Percentiles rank a stretch among this genome's conserved stretches.
Conservation (phyloP, 2,329 filamentous ascomycete species). For the Helotiales sp. region DNA sequence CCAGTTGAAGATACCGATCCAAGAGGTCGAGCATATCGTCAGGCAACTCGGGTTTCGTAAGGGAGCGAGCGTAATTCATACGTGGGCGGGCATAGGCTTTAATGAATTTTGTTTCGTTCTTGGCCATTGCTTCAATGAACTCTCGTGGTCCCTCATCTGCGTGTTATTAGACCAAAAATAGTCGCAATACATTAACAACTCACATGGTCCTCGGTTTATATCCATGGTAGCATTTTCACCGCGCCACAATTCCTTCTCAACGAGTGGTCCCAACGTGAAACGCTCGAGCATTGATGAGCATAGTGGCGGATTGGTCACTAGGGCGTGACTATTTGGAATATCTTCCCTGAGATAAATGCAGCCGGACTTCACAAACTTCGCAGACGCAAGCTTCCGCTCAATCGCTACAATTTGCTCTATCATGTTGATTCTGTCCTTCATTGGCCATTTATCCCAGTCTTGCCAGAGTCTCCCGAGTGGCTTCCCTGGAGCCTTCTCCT, state of each 20-base stretch:
- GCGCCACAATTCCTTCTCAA: constrained; percentile 16
- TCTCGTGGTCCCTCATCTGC: neutral
- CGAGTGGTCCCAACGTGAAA: constrained; percentile 19
- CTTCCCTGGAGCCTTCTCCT: neutral
- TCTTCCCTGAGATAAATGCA: constrained; percentile 27
- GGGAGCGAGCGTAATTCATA: constrained; percentile 28
- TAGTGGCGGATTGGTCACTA: constrained; percentile 7
- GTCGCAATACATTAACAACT: neutral
- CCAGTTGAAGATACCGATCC: constrained; percentile 29
- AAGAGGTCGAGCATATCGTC: constrained; percentile 28
- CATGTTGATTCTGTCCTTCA: constrained; percentile 16
- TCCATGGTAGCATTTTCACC: neutral
- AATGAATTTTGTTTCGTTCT: constrained; percentile 28
- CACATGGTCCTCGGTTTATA: neutral
- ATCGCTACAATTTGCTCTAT: constrained; percentile 26
- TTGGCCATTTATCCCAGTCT: constrained; percentile 25
- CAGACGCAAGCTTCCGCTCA: constrained; percentile 23
- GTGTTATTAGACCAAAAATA: neutral
- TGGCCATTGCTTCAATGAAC: constrained; percentile 24
- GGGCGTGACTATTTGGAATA: constrained; percentile 10
- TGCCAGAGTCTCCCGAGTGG: neutral
- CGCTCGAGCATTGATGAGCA: constrained; percentile 14
- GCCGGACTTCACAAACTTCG: constrained; percentile 23
- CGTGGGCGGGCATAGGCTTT: constrained; percentile 22
- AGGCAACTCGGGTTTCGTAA: constrained; percentile 25